Percentiles rank a stretch among this genome's conserved stretches.
These are phyloP conservation scores for Cadophora sp. DNA, from an alignment of 2,329 filamentous ascomycete species.

Conservation along the genomic window DNA sequence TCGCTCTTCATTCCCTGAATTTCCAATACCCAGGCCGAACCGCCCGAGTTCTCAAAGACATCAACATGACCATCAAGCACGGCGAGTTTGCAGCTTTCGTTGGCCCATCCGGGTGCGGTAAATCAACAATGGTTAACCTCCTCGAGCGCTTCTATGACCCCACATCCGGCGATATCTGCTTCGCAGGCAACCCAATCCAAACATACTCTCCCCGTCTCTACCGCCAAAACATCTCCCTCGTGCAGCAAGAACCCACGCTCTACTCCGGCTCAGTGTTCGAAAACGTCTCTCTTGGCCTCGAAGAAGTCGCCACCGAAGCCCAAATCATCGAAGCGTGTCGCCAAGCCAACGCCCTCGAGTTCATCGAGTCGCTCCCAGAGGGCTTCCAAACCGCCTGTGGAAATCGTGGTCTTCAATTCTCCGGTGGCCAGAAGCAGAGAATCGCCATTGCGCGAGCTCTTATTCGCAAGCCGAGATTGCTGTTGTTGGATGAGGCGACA, in stretches of 20 bases:
- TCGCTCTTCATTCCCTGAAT: conserved; percentile 9
- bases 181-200: conserved; percentile 53
- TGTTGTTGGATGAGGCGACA: conserved; percentile 83
- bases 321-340: conserved; percentile 48
- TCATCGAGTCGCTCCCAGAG: conserved; percentile 56
- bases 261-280: conserved; percentile 73
- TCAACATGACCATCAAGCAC: conserved; percentile 53
- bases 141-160: conserved; percentile 82
- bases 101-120: conserved; percentile 66
- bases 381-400: conserved; percentile 84
- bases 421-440: conserved; percentile 91
- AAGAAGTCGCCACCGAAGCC: conserved; percentile 30
- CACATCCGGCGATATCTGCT: conserved; percentile 23
- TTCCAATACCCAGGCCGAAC: conserved; percentile 24
- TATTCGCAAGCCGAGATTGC: conserved; percentile 30
- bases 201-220: conserved; percentile 65
- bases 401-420: conserved; percentile 81
- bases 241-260: conserved; percentile 57
- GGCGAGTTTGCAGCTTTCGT: conserved; percentile 73
- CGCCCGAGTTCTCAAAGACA: conserved; percentile 19
- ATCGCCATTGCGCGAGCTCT: conserved; percentile 83
- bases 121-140: conserved; percentile 73
- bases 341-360: conserved; percentile 56
- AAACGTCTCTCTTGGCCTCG: conserved; percentile 70
- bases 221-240: conserved; percentile 52